phyloP scores from a whole-genome alignment of 2,329 filamentous ascomycete genomes.

The Neoarthrinium moseri region DNA sequence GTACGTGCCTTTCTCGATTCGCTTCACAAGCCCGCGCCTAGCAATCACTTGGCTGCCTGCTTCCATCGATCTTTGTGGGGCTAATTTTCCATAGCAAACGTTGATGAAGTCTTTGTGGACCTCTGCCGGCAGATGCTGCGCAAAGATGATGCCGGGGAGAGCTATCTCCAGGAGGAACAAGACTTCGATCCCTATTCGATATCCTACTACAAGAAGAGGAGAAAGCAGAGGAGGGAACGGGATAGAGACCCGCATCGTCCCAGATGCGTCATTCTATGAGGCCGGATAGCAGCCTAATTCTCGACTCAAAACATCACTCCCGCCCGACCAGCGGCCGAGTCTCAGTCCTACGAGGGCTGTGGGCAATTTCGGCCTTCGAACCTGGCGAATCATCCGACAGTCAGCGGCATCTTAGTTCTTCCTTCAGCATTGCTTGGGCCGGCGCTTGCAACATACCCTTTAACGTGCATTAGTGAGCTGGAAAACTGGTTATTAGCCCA shows the following conservation, averaged over 20 bases:
- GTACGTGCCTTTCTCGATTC: constrained; percentile 35
- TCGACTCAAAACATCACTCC: no score
- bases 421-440: no score
- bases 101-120: constrained; percentile 86
- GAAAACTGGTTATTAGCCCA: no score
- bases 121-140: constrained; percentile 80
- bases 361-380: no score
- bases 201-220: constrained; percentile 30
- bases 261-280: constrained; percentile 43
- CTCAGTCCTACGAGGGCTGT: no score
- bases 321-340: no score
- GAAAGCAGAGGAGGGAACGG: constrained; percentile 24
- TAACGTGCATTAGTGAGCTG: no score
- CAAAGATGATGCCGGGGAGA: constrained; percentile 57
- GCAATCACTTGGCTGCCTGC: background rate
- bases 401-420: no score
- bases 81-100: constrained; percentile 57
- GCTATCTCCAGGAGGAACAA: constrained; percentile 38
- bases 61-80: constrained; percentile 20
- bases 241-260: constrained; percentile 29
- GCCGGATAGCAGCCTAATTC: no score
- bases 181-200: constrained; percentile 36
- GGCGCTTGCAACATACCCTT: no score
- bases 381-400: no score
- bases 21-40: background rate